Evolutionary conservation across 2,329 filamentous ascomycete genomes (phyloP), one percentile per base, ranked within the genome.

Genomic region (Penicillium sp.): DNA sequence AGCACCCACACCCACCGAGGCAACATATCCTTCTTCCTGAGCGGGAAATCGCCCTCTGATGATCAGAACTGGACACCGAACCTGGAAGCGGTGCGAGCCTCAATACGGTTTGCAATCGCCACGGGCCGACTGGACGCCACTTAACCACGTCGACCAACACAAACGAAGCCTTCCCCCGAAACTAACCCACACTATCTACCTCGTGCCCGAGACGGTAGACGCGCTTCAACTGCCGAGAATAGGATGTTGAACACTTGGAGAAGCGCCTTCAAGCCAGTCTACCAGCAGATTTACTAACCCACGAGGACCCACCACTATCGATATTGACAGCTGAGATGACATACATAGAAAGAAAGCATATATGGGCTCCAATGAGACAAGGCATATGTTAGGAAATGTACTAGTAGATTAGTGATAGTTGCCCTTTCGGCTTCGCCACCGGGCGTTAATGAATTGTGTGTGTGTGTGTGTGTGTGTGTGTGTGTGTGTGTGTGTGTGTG

Each of bases 221-320:
- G 59, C 59, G 62, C 66, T 68, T 70, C 62, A 68, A 62, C 62
- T 68, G 61, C 62, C 51, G 62, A 68, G 41, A 43, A 67, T 68
- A 67, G 65, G 62, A 70, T 64, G 56, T 65, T 68, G 58, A 68
- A 68, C 55, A 68, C 63, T 68, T 68, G 54, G 47, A 67, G 63
- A 68, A 69, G 61, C 56, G 56, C 57, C 64, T 69, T 68, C 55
- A 68, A 68, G 65, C 58, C 34, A 66, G 60, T 44, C 60, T 61
- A 63, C 62, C 26, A 27, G 26, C 10, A 27, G 26, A 27, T 27
- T 27, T 27, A 27, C 26, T 27, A 27, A 27, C 26, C 26, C 26
- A 27, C 26, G 26, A 27, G 26, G 26, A 27, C 26, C 10, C 26
- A 27, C 26, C 26, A 27, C 26, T 10, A 27, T 27, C 26, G 26